phyloP scores from a whole-genome alignment of 139 green algal species.

The Deuterostichococcus epilithicus region DNA sequence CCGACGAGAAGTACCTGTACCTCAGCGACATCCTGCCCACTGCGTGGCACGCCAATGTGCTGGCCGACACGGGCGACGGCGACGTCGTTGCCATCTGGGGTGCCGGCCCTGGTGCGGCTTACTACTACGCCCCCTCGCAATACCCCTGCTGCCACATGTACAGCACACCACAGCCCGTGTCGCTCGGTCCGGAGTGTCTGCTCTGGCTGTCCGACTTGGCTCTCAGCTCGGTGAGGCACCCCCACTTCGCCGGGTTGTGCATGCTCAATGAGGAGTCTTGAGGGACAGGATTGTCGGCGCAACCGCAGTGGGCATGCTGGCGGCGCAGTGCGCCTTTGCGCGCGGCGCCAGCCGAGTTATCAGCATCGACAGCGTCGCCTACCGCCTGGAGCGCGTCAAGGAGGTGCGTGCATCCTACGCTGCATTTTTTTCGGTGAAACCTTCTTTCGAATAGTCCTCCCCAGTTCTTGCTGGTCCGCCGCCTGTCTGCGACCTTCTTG shows the following conservation, averaged over 20 bases:
- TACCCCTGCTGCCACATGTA: too few relatives aligned
- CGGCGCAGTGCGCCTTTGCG: conserved; percentile 52
- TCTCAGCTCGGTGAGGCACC: too few relatives aligned
- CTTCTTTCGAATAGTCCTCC: too few relatives aligned
- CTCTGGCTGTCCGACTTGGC: too few relatives aligned
- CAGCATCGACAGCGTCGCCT: conserved; percentile 55
- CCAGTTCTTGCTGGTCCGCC: too few relatives aligned
- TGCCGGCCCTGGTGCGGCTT: conserved; percentile 59
- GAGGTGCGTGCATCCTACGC: conserved; percentile 5
- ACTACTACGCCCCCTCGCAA: too few relatives aligned
- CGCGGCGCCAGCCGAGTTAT: conserved; percentile 48
- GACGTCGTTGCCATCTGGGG: conserved; percentile 75
- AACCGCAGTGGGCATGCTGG: conserved; percentile 70
- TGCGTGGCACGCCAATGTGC: conserved; percentile 61
- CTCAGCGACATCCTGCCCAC: conserved; percentile 74
- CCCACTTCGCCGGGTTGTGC: too few relatives aligned
- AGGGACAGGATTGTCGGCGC: not conserved
- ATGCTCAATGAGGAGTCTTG: too few relatives aligned
- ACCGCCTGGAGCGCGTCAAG: conserved; percentile 52
- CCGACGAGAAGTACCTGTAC: conserved; percentile 46
- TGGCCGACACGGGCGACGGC: conserved; percentile 52
- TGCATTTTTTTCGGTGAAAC: too few relatives aligned
- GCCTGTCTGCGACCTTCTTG: too few relatives aligned
- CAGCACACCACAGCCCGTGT: too few relatives aligned
- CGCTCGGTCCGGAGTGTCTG: too few relatives aligned